Evolutionary conservation across 225 moss, liverwort and hornwort species (phyloP).

Genomic region (Sphagnum tenellum): DNA sequence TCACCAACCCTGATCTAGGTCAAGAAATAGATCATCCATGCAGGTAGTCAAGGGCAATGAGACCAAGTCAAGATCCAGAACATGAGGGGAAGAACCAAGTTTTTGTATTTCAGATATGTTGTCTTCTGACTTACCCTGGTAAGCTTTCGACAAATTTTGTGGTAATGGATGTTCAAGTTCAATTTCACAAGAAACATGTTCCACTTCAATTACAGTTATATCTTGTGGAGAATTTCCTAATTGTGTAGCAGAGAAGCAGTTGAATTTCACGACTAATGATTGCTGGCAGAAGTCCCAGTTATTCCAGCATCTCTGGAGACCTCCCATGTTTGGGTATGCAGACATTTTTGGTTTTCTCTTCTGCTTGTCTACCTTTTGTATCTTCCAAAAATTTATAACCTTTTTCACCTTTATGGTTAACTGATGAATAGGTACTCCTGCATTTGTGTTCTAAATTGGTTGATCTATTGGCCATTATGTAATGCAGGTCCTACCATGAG

Average conservation of each 20-base stretch:
- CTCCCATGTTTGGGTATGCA: slow-evolving; percentile 10
- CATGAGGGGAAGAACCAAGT: neutral
- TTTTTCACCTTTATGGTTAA: too few relatives aligned
- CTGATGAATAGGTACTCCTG: too few relatives aligned
- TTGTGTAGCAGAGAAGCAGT: slow-evolving; percentile 10
- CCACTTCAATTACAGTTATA: neutral
- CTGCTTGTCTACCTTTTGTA: too few relatives aligned
- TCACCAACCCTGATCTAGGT: neutral
- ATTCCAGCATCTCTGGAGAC: slow-evolving; percentile 22
- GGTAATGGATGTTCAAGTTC: too few relatives aligned
- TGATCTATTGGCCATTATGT: too few relatives aligned
- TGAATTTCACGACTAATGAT: neutral
- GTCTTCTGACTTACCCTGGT: neutral
- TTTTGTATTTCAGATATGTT: slow-evolving; percentile 1
- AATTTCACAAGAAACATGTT: too few relatives aligned
- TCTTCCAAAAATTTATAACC: too few relatives aligned
- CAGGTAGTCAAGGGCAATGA: too few relatives aligned
- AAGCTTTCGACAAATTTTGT: too few relatives aligned
- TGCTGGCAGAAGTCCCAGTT: slow-evolving; percentile 11
- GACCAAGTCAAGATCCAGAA: neutral
- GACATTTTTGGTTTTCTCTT: too few relatives aligned
- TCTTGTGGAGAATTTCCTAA: neutral
- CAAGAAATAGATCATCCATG: neutral
- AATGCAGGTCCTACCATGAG: too few relatives aligned
- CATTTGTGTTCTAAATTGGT: too few relatives aligned